Evolutionary conservation across 1,284 basidiomycete genomes (phyloP).

Genomic region (Ganoderma multipileum): DNA sequence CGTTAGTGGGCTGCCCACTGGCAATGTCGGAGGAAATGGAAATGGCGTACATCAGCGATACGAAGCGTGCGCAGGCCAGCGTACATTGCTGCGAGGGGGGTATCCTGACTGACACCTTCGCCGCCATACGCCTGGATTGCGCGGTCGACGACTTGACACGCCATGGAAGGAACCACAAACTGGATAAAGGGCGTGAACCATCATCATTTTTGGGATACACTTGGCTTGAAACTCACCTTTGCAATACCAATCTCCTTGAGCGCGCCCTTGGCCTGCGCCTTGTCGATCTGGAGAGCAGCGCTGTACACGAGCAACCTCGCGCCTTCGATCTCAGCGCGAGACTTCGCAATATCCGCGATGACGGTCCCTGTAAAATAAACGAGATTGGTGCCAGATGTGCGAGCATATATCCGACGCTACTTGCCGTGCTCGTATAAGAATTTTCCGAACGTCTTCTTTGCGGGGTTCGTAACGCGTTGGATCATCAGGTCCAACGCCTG

Average conservation of each 20-base stretch:
- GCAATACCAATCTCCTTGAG: slow-evolving; percentile 97
- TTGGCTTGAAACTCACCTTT: slow-evolving; percentile 64
- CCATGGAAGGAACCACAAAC: slow-evolving; percentile 94
- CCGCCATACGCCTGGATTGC: slow-evolving; percentile 96
- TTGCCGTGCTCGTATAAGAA: slow-evolving; percentile 89
- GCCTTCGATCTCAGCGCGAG: slow-evolving; percentile 91
- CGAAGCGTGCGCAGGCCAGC: slow-evolving; percentile 87
- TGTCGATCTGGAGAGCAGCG: slow-evolving; percentile 94
- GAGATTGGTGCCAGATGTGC: not conserved
- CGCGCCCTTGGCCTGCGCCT: slow-evolving; percentile 90
- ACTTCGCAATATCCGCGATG: slow-evolving; percentile 89
- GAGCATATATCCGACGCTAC: slow-evolving; percentile 21
- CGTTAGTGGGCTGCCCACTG: not conserved
- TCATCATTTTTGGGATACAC: not conserved
- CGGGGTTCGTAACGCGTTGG: slow-evolving; percentile 90
- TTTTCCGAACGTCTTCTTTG: slow-evolving; percentile 94
- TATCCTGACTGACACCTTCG: slow-evolving; percentile 93
- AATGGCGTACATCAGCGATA: slow-evolving; percentile 80
- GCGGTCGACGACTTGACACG: slow-evolving; percentile 87
- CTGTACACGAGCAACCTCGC: slow-evolving; percentile 89
- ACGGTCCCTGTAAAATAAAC: slow-evolving; percentile 70
- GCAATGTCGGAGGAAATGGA: not conserved
- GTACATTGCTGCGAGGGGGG: slow-evolving; percentile 81
- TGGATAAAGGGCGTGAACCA: slow-evolving; percentile 39
- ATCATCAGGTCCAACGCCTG: slow-evolving; percentile 90